Evolutionary conservation across 2,329 filamentous ascomycete species (phyloP), one percentile per base, ranked within the genome.

Genomic region (Cytospora chrysosperma): DNA sequence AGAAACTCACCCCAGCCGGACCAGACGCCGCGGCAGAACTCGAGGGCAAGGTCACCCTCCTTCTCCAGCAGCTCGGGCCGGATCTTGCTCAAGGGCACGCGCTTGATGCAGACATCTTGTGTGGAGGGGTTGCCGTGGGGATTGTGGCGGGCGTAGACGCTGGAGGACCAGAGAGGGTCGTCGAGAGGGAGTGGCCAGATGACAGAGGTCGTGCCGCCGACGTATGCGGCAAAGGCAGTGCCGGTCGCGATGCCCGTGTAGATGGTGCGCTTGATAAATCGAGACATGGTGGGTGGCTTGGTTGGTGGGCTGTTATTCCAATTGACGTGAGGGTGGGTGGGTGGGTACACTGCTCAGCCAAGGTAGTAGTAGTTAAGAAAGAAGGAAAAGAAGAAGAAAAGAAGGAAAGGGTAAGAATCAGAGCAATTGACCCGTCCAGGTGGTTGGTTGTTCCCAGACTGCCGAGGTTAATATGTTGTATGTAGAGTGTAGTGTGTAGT

Each of bases 11-110:
- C 88, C 72, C 81, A 80, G 62, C 86, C 87, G 67, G 83, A 82
- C 88, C 85, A 92, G 56, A 90, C 76, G 52, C 87, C 87, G 15
- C 85, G 85, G 71, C 86, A 89, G 71, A 90, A 90, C 67, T 85
- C 85, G 68, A 89, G 79, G 1, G 84, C 82, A 56, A 91, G 77
- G 1, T 79, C 80, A 30, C 77, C 76, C 67, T 85, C 85, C 67
- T 84, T 81, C 70, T 88, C 79, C 17, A 91, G 75, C 60, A 92
- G 77, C 67, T 88, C 84, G 0, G 88, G 87, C 32, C 84, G 82
- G 65, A 92, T 85, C 70, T 87, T 85, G 54, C 77, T 77, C 56
- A 92, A 72, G 0, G 88, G 85, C 0, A 92, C 80, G 40, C 80
- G 81, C 68, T 85, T 84, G 68, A 90, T 77, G 69, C 84, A 88